phyloP scores from a whole-genome alignment of 73 alveolate genomes.

The Uronychia setigera region DNA sequence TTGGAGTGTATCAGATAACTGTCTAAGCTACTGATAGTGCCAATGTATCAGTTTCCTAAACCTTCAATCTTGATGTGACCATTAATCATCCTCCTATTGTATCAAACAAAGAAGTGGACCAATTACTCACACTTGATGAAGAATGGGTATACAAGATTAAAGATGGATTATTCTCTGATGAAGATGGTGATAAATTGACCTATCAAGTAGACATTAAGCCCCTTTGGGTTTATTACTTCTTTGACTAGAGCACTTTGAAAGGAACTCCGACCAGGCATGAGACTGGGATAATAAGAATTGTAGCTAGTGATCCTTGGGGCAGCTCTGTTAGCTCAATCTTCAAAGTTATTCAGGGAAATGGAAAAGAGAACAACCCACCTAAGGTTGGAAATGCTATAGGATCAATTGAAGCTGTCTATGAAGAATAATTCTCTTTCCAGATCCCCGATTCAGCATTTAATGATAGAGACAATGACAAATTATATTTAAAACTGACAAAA shows the following conservation, averaged over 20 bases:
- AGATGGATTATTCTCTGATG: not conserved
- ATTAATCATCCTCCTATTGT: not conserved
- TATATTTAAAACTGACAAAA: not conserved
- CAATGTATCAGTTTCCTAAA: not conserved
- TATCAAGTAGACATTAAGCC: not conserved
- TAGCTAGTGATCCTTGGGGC: not conserved
- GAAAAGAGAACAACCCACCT: not conserved
- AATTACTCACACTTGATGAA: not conserved
- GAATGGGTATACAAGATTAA: not conserved
- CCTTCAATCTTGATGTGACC: not conserved
- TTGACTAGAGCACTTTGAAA: not conserved
- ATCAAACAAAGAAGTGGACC: not conserved
- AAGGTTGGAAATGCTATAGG: not conserved
- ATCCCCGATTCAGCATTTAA: not conserved
- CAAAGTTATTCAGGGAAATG: not conserved
- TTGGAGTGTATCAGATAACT: not conserved
- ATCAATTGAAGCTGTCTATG: not conserved
- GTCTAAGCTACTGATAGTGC: not conserved
- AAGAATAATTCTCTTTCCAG: not conserved
- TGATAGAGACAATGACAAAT: not conserved
- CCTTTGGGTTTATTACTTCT: not conserved
- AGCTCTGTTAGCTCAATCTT: not conserved
- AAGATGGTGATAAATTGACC: not conserved
- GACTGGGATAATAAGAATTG: not conserved
- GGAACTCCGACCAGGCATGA: not conserved